phyloP scores from a whole-genome alignment of 345 rosid genomes.

The Litchi chinensis region DNA sequence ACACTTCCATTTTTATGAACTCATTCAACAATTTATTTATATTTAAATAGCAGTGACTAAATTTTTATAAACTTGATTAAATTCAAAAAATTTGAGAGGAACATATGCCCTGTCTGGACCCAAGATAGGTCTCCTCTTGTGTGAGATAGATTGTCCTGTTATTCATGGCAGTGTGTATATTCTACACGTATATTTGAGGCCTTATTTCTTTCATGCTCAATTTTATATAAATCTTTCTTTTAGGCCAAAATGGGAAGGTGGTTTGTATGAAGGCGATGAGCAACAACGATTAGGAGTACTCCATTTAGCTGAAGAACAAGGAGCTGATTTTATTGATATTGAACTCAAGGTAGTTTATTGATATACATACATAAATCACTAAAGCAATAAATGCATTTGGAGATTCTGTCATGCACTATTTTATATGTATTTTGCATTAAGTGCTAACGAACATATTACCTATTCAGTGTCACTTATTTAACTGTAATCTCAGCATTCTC shows the following conservation, averaged over 20 bases:
- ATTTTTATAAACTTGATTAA: too few relatives aligned
- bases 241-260: slow-evolving; percentile 61
- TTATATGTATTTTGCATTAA: too few relatives aligned
- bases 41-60: too few relatives aligned
- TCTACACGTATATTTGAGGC: background rate
- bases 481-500: background rate
- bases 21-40: too few relatives aligned
- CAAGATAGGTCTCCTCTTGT: background rate
- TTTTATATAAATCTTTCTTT: background rate
- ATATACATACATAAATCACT: background rate
- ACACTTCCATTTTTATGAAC: too few relatives aligned
- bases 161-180: background rate
- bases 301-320: slow-evolving; percentile 43
- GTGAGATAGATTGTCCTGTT: background rate
- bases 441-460: too few relatives aligned
- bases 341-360: slow-evolving; percentile 52
- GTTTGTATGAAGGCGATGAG: slow-evolving; percentile 55
- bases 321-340: slow-evolving; percentile 59
- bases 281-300: slow-evolving; percentile 40
- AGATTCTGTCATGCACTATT: background rate
- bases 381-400: background rate
- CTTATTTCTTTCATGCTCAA: background rate
- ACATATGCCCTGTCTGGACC: too few relatives aligned
- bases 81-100: too few relatives aligned
- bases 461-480: too few relatives aligned